Evolutionary conservation across 495 filamentous ascomycete species (phyloP).

Genomic region (Penicillium turbatum): DNA sequence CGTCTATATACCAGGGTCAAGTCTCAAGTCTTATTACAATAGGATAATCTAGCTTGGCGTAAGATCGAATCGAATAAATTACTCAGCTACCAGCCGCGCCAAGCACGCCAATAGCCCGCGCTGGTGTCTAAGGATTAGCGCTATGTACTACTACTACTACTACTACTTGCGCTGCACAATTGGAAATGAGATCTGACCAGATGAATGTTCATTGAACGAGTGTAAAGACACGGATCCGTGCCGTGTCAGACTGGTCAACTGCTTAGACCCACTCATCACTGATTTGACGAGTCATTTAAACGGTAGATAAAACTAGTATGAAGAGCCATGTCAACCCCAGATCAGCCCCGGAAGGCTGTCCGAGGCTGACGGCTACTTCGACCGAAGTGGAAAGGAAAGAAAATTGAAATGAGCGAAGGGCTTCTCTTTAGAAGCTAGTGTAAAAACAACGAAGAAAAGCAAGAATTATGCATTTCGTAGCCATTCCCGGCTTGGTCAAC

Average conservation of each 20-base stretch:
- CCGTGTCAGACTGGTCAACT: background rate
- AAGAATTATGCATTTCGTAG: conserved; percentile 6
- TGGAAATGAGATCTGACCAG: background rate
- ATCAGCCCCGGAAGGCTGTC: background rate
- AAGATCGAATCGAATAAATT: too few relatives aligned
- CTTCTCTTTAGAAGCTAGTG: background rate
- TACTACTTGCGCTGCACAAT: background rate
- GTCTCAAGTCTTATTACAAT: too few relatives aligned
- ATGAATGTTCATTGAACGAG: background rate
- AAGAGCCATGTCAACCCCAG: background rate
- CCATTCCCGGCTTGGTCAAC: conserved; percentile 12
- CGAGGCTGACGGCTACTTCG: background rate
- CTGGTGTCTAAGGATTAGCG: too few relatives aligned
- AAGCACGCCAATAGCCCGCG: background rate
- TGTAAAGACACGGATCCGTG: background rate
- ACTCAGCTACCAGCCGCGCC: background rate
- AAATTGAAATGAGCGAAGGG: background rate
- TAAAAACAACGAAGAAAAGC: background rate
- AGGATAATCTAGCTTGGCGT: too few relatives aligned
- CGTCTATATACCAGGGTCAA: too few relatives aligned
- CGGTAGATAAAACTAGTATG: background rate
- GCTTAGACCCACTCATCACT: background rate
- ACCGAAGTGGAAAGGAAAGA: background rate
- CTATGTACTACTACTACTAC: too few relatives aligned
- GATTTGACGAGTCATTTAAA: background rate